Conservation (phyloP, 2,329 filamentous ascomycete species). For the Arachnomyces sp. region DNA sequence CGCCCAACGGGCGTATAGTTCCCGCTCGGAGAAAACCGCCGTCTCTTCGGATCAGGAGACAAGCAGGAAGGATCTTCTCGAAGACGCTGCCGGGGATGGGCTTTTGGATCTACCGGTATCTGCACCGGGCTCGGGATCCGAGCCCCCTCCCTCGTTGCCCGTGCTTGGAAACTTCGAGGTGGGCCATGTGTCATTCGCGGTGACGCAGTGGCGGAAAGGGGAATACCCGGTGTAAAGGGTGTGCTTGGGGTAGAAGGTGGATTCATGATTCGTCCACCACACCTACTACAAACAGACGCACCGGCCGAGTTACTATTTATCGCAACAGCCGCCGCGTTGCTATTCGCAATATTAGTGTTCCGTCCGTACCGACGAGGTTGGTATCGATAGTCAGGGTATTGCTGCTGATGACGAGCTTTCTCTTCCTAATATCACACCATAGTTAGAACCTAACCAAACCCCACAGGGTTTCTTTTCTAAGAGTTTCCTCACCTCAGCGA, state of each 20-base stretch:
- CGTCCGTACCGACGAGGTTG: slow-evolving; percentile 67
- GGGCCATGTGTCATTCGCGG: slow-evolving; percentile 21
- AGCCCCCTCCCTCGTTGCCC: slow-evolving; percentile 16
- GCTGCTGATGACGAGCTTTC: slow-evolving; percentile 76
- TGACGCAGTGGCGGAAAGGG: slow-evolving; percentile 25
- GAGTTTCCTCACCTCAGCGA: slow-evolving; percentile 59
- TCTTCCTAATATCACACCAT: slow-evolving; percentile 58
- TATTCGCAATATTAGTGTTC: slow-evolving; percentile 34
- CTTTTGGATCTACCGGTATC: slow-evolving; percentile 16
- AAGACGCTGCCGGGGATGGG: slow-evolving; percentile 17
- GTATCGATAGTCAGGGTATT: slow-evolving; percentile 91
- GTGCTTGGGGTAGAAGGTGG: slow-evolving; percentile 35
- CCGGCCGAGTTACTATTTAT: slow-evolving; percentile 30
- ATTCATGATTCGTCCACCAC: slow-evolving; percentile 42
- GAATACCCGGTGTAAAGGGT: slow-evolving; percentile 30
- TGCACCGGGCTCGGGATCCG: slow-evolving; percentile 19
- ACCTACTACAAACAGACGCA: slow-evolving; percentile 32
- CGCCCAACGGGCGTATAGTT: slow-evolving; percentile 33
- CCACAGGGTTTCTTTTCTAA: slow-evolving; percentile 10
- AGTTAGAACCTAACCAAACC: slow-evolving; percentile 14
- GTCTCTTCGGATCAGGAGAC: slow-evolving; percentile 53
- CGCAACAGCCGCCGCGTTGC: slow-evolving; percentile 23
- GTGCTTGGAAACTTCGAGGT: slow-evolving; percentile 17
- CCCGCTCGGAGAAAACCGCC: slow-evolving; percentile 47
- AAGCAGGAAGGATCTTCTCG: slow-evolving; percentile 31